Conservation (phyloP, 495 filamentous ascomycete species). For the Hyaloscypha variabilis region DNA sequence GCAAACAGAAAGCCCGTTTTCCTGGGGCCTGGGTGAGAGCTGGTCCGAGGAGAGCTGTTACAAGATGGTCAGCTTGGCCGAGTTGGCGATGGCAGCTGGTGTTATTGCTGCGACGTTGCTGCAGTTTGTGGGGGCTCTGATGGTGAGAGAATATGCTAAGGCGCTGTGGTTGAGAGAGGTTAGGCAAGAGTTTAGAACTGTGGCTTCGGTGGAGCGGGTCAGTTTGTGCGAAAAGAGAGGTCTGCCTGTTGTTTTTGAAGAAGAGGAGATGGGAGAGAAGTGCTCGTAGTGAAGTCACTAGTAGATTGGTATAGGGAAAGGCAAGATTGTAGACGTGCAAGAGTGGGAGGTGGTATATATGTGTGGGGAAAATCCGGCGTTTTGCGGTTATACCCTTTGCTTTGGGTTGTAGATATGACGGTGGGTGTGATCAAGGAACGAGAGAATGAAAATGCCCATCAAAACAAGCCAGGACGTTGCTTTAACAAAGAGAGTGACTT, state of each 20-base stretch:
- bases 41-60: constrained; percentile 20
- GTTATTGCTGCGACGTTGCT: constrained; percentile 25
- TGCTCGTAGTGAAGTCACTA: background rate
- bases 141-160: constrained; percentile 29
- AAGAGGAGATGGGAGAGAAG: constrained; percentile 4
- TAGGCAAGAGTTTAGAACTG: background rate
- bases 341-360: background rate
- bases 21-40: background rate
- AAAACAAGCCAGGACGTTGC: background rate
- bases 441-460: background rate
- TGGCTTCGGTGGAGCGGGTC: background rate
- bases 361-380: background rate
- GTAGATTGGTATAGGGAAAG: background rate
- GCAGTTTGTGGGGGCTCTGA: constrained; percentile 30
- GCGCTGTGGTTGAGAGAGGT: constrained; percentile 25
- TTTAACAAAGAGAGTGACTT: too few relatives aligned
- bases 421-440: background rate
- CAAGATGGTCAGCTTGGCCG: constrained; percentile 14
- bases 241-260: constrained; percentile 1
- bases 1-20: background rate
- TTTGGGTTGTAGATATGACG: constrained; percentile 2
- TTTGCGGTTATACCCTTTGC: constrained; percentile 8
- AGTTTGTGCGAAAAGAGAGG: background rate
- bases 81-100: constrained; percentile 25
- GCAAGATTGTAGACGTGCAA: background rate